Percentiles rank a stretch among this genome's conserved stretches.
Evolutionary conservation across 768 basidiomycete species (phyloP).

Genomic region (Collybiopsis luxurians): DNA sequence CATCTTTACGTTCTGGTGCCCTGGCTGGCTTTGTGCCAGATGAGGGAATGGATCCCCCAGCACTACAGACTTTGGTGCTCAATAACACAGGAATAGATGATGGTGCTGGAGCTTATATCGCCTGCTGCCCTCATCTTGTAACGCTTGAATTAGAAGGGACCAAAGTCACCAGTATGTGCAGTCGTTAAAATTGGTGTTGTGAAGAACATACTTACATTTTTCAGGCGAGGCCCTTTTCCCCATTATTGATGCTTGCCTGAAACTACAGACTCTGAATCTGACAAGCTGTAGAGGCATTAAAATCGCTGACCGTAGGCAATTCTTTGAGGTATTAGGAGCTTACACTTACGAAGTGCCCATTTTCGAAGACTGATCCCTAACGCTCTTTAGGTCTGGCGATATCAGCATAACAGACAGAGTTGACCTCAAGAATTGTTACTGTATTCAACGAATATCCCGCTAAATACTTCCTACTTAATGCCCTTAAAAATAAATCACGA

Average conservation of each 20-base stretch:
- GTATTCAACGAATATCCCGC: neutral
- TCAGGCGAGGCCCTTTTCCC: conserved; percentile 52
- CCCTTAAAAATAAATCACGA: neutral
- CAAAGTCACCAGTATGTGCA: conserved; percentile 51
- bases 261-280: conserved; percentile 53
- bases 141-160: conserved; percentile 56
- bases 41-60: conserved; percentile 27
- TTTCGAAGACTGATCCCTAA: neutral
- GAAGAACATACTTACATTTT: neutral
- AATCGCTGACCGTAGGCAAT: conserved; percentile 56
- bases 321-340: conserved; percentile 54
- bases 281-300: conserved; percentile 66
- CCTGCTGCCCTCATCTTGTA: conserved; percentile 45
- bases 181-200: neutral
- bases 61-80: conserved; percentile 47
- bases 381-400: conserved; percentile 19
- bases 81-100: conserved; percentile 66
- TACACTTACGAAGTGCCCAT: neutral
- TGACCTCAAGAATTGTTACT: neutral
- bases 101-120: conserved; percentile 47
- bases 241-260: conserved; percentile 56
- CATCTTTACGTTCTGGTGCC: conserved; percentile 47
- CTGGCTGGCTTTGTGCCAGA: conserved; percentile 46
- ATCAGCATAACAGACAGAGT: conserved; percentile 4
- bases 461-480: neutral